phyloP scores from a whole-genome alignment of 768 basidiomycete genomes.

The Psilocybe subaeruginosa region DNA sequence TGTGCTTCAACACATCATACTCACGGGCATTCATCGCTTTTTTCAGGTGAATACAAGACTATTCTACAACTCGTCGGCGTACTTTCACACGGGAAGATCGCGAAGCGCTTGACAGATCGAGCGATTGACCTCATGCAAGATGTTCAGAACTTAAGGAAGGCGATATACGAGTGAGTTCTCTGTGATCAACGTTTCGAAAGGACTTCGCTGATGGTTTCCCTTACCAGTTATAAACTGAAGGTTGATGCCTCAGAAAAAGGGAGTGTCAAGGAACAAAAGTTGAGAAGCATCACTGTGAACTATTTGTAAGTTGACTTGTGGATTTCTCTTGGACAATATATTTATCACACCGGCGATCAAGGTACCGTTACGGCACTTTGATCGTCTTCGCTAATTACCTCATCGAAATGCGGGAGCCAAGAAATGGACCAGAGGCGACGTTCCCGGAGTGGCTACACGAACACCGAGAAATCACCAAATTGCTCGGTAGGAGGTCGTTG shows the following conservation, averaged over 20 bases:
- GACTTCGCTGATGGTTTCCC: slow-evolving; percentile 1
- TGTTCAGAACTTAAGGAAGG: slow-evolving; percentile 94
- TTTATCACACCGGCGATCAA: slow-evolving; percentile 28
- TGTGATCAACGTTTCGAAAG: background rate
- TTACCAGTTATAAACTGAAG: slow-evolving; percentile 84
- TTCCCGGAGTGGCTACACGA: slow-evolving; percentile 86
- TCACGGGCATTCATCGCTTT: background rate
- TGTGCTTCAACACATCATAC: too few relatives aligned
- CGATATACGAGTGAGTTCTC: slow-evolving; percentile 84
- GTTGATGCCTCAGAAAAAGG: slow-evolving; percentile 82
- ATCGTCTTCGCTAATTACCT: slow-evolving; percentile 97
- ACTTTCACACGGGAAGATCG: slow-evolving; percentile 88
- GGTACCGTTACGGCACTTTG: slow-evolving; percentile 87
- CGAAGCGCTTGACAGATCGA: slow-evolving; percentile 87
- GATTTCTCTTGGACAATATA: background rate
- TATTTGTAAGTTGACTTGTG: slow-evolving; percentile 62
- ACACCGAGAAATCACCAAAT: slow-evolving; percentile 82
- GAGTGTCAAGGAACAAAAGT: slow-evolving; percentile 73
- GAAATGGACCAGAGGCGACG: slow-evolving; percentile 40
- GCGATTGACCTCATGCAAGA: slow-evolving; percentile 94
- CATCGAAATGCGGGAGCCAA: slow-evolving; percentile 60
- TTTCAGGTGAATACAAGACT: slow-evolving; percentile 93
- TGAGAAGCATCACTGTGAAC: slow-evolving; percentile 81
- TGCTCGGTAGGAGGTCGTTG: slow-evolving; percentile 69
- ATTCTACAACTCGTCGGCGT: slow-evolving; percentile 94